Base-by-base conservation (phyloP, 75 land plant genomes). In the Larix kaempferi region DNA sequence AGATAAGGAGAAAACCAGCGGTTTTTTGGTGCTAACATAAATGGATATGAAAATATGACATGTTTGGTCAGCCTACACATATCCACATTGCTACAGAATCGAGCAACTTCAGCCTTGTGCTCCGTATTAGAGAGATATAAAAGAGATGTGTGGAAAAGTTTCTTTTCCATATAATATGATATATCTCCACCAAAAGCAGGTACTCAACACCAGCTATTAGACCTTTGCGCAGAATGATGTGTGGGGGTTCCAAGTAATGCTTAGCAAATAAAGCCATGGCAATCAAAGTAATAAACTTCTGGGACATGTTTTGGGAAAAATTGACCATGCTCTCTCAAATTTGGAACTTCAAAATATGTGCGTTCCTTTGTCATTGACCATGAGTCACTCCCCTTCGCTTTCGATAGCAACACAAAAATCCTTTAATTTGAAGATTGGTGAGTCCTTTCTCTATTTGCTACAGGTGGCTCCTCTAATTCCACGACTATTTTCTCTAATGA, bases 221-320 rank as follows among this genome's bases (percentile, higher is more conserved):
- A 7, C 99, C 98, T 76, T 92, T 96, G 59, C 97, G 77, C 71
- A 96, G 75, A 58, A 96, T 94, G 4, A 94, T 96, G 62, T 96
- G 99, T 4, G 99, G 97, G n/a, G 99, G 97, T 86, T 92, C 91
- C 82, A 91, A 79, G 61, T 96, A 96, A 2, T 84, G 89, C 99
- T 93, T 92, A 2, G 84, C 88, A 80, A 91, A 92, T 73, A 91
- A 33, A 26, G 91, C 89, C 97, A 94, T 92, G 1, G 78, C 62
- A 54, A 78, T 96, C 99, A 78, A 94, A 94, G 81, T 96, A 90
- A 79, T 94, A 96, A 52, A 96, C 91, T 82, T 90, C 88, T 35
- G 99, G 97, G 49, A 89, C 97, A 87, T 92, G 93, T 19, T 82
- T 75, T 23, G 93, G 89, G 25, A 88, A 92, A 77, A 89, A 78